Conservation (phyloP, 345 rosid genomes). For the Trapa incisa region DNA sequence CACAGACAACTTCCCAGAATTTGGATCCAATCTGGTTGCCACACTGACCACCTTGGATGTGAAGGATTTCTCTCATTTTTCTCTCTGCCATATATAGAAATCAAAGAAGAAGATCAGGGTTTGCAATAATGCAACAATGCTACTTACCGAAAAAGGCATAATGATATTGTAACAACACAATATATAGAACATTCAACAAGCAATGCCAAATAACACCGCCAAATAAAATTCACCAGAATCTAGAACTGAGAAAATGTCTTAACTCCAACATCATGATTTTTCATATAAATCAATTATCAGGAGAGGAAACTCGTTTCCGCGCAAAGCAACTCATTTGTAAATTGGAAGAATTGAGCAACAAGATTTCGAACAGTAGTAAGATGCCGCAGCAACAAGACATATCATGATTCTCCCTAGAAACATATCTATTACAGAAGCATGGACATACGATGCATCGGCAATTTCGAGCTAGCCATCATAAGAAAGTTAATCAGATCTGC, state of each 20-base stretch:
- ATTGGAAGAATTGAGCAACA: background rate
- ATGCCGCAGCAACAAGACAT: background rate
- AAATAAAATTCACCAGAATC: background rate
- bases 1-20: slow-evolving; percentile 24
- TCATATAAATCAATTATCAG: background rate
- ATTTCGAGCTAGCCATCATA: background rate
- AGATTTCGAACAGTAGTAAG: background rate
- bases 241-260: background rate
- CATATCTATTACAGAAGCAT: background rate
- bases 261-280: background rate
- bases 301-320: background rate
- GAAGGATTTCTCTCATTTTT: slow-evolving; percentile 41
- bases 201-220: background rate
- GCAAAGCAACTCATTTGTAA: background rate
- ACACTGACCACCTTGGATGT: slow-evolving; percentile 40
- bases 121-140: background rate
- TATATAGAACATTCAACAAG: background rate
- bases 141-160: background rate
- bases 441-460: background rate
- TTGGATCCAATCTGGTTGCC: slow-evolving; percentile 32
- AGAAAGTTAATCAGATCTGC: background rate
- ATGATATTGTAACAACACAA: background rate
- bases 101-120: background rate
- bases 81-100: background rate
- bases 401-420: background rate